A percentile compares a stretch with the other conserved stretches of the same genome.
Evolutionary conservation across 768 basidiomycete species (phyloP).

Genomic region (Suillus alpinus): DNA sequence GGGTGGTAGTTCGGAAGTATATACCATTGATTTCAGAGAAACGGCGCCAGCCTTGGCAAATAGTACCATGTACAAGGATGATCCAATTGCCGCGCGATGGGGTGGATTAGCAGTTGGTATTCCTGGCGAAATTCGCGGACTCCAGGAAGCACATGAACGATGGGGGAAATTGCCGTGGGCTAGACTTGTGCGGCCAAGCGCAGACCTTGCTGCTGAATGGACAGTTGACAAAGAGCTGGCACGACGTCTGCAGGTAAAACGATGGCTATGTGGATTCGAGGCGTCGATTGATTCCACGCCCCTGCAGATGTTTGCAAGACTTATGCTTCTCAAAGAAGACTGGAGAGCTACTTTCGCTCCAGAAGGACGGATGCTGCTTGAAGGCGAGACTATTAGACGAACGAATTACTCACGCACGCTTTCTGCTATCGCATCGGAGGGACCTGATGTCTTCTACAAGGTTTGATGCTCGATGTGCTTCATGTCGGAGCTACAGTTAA

Average conservation of each 20-base stretch:
- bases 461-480: slow-evolving; percentile 33
- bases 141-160: slow-evolving; percentile 76
- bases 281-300: slow-evolving; percentile 3
- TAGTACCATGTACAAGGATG: slow-evolving; percentile 68
- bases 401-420: slow-evolving; percentile 79
- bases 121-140: slow-evolving; percentile 87
- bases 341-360: slow-evolving; percentile 88
- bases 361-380: slow-evolving; percentile 60
- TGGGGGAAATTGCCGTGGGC: slow-evolving; percentile 86
- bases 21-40: slow-evolving; percentile 85
- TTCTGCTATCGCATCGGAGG: slow-evolving; percentile 66
- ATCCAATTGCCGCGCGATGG: slow-evolving; percentile 50
- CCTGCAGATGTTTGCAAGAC: slow-evolving; percentile 40
- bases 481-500: slow-evolving; percentile 12
- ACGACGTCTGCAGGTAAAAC: slow-evolving; percentile 62
- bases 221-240: slow-evolving; percentile 75
- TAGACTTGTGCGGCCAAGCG: slow-evolving; percentile 70
- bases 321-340: slow-evolving; percentile 67
- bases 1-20: slow-evolving; percentile 53
- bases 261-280: slow-evolving; percentile 1
- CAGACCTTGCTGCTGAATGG: slow-evolving; percentile 77
- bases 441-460: slow-evolving; percentile 81
- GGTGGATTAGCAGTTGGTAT: slow-evolving; percentile 90
- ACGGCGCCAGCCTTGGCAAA: slow-evolving; percentile 74
- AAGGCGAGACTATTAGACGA: slow-evolving; percentile 73